These are phyloP conservation scores for Xylaria sp. DNA, from an alignment of 2,329 filamentous ascomycete species.

Conservation along the genomic window DNA sequence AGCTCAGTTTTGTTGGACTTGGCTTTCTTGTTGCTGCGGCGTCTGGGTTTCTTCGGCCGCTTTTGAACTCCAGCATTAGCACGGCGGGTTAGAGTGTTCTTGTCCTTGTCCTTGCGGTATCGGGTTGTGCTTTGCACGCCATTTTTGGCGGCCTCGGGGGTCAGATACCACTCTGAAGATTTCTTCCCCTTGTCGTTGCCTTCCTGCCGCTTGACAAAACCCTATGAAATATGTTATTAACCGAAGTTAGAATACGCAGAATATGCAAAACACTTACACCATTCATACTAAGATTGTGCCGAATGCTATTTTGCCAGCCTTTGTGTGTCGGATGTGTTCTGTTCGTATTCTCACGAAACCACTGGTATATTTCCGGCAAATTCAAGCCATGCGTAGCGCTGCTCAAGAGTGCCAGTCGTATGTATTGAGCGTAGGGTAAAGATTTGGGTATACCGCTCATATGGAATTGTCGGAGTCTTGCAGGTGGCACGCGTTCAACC, in stretches of 20 bases:
- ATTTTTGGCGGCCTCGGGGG: slow-evolving; percentile 72
- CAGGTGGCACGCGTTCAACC: background rate
- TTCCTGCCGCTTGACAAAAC: slow-evolving; percentile 58
- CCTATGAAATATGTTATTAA: slow-evolving; percentile 41
- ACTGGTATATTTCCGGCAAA: slow-evolving; percentile 88
- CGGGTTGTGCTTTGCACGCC: slow-evolving; percentile 89
- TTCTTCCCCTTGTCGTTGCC: slow-evolving; percentile 68
- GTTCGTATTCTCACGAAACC: slow-evolving; percentile 84
- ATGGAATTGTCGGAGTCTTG: no score
- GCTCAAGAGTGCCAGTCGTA: slow-evolving; percentile 79
- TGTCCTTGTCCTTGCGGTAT: no score
- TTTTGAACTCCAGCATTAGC: background rate
- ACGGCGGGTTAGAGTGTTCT: slow-evolving; percentile 51
- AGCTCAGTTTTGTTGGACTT: slow-evolving; percentile 1
- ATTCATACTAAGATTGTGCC: slow-evolving; percentile 97
- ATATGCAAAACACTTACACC: slow-evolving; percentile 66
- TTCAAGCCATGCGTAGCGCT: slow-evolving; percentile 76
- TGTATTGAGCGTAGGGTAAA: slow-evolving; percentile 81
- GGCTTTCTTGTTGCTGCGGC: slow-evolving; percentile 2
- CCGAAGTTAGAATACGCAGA: background rate
- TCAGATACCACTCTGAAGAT: slow-evolving; percentile 80
- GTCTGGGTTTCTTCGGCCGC: background rate
- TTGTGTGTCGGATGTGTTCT: slow-evolving; percentile 74
- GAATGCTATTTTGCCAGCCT: slow-evolving; percentile 96
- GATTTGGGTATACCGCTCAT: no score